phyloP scores from a whole-genome alignment of 306 rosid species.

The Ammopiptanthus mongolicus region DNA sequence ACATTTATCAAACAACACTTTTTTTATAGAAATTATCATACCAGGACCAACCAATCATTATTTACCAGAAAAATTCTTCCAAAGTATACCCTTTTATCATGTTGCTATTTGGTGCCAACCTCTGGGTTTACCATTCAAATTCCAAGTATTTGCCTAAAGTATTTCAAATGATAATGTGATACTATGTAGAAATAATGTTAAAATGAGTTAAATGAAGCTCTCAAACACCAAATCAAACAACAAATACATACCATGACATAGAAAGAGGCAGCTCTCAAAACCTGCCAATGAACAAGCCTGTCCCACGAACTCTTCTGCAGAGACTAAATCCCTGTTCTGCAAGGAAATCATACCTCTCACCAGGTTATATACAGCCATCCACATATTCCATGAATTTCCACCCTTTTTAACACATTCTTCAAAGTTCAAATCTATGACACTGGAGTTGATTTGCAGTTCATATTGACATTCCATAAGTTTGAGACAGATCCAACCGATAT shows the following conservation, averaged over 20 bases:
- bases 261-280: slow-evolving; percentile 61
- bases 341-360: slow-evolving; percentile 55
- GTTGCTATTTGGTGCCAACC: neutral
- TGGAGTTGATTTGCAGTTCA: slow-evolving; percentile 37
- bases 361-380: slow-evolving; percentile 59
- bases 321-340: slow-evolving; percentile 50
- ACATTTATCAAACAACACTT: neutral
- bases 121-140: slow-evolving; percentile 1
- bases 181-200: neutral
- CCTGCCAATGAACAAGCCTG: slow-evolving; percentile 64
- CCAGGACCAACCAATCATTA: neutral
- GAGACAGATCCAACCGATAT: slow-evolving; percentile 86
- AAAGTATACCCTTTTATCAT: neutral
- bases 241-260: slow-evolving; percentile 71
- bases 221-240: neutral
- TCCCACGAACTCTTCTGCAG: slow-evolving; percentile 66
- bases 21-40: neutral
- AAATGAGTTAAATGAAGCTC: neutral
- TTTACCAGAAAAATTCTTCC: neutral
- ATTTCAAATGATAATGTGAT: neutral
- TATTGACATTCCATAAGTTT: slow-evolving; percentile 58
- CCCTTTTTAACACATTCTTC: slow-evolving; percentile 40
- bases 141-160: neutral
- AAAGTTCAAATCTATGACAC: slow-evolving; percentile 43
- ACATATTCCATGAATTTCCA: slow-evolving; percentile 40